Evolutionary conservation across 2,329 filamentous ascomycete species (phyloP).

Genomic region (Phoma sp.): DNA sequence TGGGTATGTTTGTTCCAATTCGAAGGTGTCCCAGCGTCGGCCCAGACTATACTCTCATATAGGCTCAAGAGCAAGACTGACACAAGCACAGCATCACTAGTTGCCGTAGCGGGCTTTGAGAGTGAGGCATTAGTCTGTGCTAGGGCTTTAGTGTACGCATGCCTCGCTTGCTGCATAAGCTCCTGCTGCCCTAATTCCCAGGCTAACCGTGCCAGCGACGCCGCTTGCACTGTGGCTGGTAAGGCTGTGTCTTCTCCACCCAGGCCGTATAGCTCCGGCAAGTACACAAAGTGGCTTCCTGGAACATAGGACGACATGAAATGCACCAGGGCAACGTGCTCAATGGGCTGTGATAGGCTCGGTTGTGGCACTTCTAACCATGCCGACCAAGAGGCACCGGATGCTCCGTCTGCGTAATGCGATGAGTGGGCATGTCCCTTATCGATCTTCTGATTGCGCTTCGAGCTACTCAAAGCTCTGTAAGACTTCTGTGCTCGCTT

Average conservation of each 20-base stretch:
- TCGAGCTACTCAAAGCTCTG: neutral
- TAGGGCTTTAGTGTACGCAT: conserved; percentile 16
- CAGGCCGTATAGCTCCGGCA: conserved; percentile 12
- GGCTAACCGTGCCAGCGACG: conserved; percentile 19
- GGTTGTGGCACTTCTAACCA: neutral
- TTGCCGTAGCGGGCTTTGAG: conserved; percentile 5
- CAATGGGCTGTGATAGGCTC: conserved; percentile 1
- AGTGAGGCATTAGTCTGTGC: conserved; percentile 18
- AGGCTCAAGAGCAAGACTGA: conserved; percentile 23
- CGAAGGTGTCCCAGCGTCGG: conserved; percentile 8
- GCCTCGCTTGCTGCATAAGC: conserved; percentile 15
- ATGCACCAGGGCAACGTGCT: conserved; percentile 14
- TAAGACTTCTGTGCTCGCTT: conserved; percentile 19
- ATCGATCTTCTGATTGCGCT: neutral
- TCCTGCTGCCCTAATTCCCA: conserved; percentile 7
- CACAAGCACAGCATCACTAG: conserved; percentile 18
- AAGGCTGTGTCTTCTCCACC: neutral
- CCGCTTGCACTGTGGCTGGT: conserved; percentile 14
- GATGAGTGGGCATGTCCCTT: too few species aligned
- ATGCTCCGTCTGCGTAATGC: neutral
- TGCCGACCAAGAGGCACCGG: neutral
- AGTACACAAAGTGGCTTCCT: conserved; percentile 27
- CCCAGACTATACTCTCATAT: conserved; percentile 23
- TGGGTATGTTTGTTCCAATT: conserved; percentile 25
- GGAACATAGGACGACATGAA: conserved; percentile 26